A percentile compares a stretch with the other conserved stretches of the same genome.
Conservation (phyloP, 371 early-diverging fungal species). For the Mortierella sp. region DNA sequence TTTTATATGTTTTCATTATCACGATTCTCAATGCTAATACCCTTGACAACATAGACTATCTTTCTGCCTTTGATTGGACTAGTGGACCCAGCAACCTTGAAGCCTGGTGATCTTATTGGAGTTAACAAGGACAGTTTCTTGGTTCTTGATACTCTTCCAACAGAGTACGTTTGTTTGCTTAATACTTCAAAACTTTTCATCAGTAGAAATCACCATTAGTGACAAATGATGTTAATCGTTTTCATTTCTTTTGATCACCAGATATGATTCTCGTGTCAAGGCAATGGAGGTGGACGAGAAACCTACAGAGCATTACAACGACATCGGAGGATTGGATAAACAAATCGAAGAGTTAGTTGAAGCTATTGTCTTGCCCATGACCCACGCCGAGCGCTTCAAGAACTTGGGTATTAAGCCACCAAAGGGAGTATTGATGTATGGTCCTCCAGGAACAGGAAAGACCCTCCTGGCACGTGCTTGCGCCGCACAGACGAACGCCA, state of each 20-base stretch:
- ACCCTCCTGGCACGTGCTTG: conserved; percentile 98
- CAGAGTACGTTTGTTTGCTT: conserved; percentile 78
- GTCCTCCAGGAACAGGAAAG: conserved; percentile 98
- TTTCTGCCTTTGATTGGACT: conserved; percentile 99
- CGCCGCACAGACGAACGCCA: conserved; percentile 98
- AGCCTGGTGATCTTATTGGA: conserved; percentile 99
- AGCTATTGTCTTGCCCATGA: conserved; percentile 99
- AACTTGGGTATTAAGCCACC: conserved; percentile 98
- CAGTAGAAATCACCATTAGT: background rate
- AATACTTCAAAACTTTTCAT: background rate
- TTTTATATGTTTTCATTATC: background rate
- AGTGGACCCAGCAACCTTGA: conserved; percentile 93
- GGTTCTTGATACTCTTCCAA: conserved; percentile 98
- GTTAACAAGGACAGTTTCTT: conserved; percentile 99
- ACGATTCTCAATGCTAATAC: background rate
- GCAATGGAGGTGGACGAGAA: conserved; percentile 99
- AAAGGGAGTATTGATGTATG: conserved; percentile 99
- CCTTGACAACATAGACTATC: conserved; percentile 76
- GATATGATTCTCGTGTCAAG: conserved; percentile 99
- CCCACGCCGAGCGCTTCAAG: conserved; percentile 97
- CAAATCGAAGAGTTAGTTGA: conserved; percentile 99
- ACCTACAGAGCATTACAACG: conserved; percentile 99
- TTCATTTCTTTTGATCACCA: conserved; percentile 19
- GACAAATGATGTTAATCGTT: background rate
- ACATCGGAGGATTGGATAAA: conserved; percentile 99